phyloP scores from a whole-genome alignment of 2,329 filamentous ascomycete species.

The Fusarium tricinctum region DNA sequence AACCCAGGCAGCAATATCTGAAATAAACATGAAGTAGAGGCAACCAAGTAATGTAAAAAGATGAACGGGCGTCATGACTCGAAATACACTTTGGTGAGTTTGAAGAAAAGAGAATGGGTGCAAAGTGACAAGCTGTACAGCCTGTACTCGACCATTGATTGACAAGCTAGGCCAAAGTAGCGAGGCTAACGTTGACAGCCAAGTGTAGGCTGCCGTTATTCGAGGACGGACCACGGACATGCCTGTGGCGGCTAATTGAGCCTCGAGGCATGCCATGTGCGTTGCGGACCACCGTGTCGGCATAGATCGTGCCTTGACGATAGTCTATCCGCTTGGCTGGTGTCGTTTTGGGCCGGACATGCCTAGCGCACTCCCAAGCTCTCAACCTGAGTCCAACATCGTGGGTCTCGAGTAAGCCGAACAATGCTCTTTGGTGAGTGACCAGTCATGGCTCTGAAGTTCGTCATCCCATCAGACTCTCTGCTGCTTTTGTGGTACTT shows the following conservation, averaged over 20 bases:
- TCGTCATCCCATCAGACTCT: slow-evolving; percentile 45
- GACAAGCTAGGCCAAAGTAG: slow-evolving; percentile 1
- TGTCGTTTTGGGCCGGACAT: slow-evolving; percentile 38
- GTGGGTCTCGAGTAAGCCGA: slow-evolving; percentile 38
- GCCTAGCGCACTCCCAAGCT: slow-evolving; percentile 34
- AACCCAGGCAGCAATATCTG: background rate
- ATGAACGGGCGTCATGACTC: slow-evolving; percentile 25
- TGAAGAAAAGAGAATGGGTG: slow-evolving; percentile 6
- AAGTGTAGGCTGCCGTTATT: slow-evolving; percentile 16
- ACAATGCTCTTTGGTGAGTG: slow-evolving; percentile 19
- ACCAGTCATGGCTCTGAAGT: slow-evolving; percentile 46
- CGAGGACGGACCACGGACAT: slow-evolving; percentile 23
- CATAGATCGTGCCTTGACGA: slow-evolving; percentile 21
- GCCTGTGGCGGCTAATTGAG: slow-evolving; percentile 38
- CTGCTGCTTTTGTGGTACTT: slow-evolving; percentile 13
- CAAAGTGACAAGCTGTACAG: background rate
- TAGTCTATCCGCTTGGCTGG: slow-evolving; percentile 25
- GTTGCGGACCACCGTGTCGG: slow-evolving; percentile 9
- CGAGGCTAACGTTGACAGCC: slow-evolving; percentile 1
- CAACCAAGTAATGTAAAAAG: background rate
- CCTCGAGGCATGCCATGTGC: slow-evolving; percentile 30
- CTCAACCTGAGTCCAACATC: slow-evolving; percentile 31
- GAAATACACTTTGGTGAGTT: slow-evolving; percentile 14
- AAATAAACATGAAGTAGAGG: background rate
- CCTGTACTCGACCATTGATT: slow-evolving; percentile 20